Evolutionary conservation across 2,329 filamentous ascomycete genomes (phyloP).

Genomic region (Blastomyces emzantsi): DNA sequence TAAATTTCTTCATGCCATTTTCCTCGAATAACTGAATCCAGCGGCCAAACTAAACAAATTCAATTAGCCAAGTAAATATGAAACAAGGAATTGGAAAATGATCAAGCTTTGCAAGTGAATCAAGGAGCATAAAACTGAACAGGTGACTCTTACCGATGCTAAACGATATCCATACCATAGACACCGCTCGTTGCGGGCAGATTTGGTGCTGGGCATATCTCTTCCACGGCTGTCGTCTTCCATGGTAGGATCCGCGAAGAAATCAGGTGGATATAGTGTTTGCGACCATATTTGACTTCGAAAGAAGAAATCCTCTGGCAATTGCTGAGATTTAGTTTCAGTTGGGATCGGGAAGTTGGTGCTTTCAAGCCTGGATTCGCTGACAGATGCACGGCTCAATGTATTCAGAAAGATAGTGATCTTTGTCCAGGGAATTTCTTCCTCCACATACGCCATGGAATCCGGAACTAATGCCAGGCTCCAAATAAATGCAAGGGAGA

Average conservation of each 20-base stretch:
- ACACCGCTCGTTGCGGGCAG: conserved; percentile 44
- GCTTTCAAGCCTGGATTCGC: conserved; percentile 29
- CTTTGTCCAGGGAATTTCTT: conserved; percentile 42
- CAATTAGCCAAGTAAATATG: neutral
- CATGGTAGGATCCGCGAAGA: conserved; percentile 42
- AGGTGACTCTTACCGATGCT: conserved; percentile 31
- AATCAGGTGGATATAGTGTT: conserved; percentile 40
- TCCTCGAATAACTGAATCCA: conserved; percentile 19
- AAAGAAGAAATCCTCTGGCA: conserved; percentile 52
- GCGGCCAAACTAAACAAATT: conserved; percentile 13
- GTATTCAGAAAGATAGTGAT: conserved; percentile 47
- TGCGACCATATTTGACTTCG: conserved; percentile 48
- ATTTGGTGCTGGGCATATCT: conserved; percentile 42
- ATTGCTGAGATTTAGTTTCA: conserved; percentile 35
- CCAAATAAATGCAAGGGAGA: conserved; percentile 47
- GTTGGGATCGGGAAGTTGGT: conserved; percentile 33
- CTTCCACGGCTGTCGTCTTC: conserved; percentile 49
- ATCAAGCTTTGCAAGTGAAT: neutral
- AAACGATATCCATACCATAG: conserved; percentile 41
- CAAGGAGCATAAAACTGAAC: neutral
- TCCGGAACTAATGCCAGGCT: conserved; percentile 31
- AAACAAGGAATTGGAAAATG: neutral
- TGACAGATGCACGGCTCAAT: conserved; percentile 35
- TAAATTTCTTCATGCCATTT: conserved; percentile 17
- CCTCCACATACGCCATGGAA: conserved; percentile 34